Evolutionary conservation across 495 filamentous ascomycete species (phyloP).

Genomic region (Haplographium delicatum): DNA sequence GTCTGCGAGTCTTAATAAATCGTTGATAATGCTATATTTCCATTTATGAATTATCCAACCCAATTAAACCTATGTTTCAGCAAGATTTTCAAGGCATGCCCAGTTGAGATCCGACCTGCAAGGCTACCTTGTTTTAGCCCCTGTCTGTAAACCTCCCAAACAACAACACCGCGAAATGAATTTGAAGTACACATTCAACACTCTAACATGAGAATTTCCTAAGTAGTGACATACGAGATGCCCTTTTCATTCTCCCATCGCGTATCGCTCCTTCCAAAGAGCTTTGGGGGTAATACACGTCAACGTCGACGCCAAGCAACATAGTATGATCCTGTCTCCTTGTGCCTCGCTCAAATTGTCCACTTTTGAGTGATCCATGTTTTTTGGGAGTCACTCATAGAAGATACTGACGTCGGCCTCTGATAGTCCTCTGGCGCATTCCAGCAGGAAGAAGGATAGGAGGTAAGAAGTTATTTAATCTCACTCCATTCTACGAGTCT

Average conservation of each 20-base stretch:
- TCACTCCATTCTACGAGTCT: not conserved
- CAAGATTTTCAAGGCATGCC: too few species aligned
- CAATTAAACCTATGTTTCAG: too few species aligned
- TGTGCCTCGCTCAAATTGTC: not conserved
- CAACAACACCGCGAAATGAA: slow-evolving; percentile 12
- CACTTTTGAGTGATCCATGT: not conserved
- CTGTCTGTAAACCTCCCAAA: slow-evolving; percentile 3
- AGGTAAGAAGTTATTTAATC: slow-evolving; percentile 7
- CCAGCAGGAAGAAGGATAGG: slow-evolving; percentile 46
- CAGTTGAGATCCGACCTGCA: slow-evolving; percentile 5
- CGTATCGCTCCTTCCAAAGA: slow-evolving; percentile 17
- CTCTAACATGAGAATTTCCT: not conserved
- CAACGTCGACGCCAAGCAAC: slow-evolving; percentile 11
- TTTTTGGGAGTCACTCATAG: too few species aligned
- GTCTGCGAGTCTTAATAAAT: too few species aligned
- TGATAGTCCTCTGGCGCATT: slow-evolving; percentile 39
- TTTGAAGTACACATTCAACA: too few species aligned
- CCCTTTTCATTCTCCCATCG: slow-evolving; percentile 9
- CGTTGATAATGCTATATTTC: too few species aligned
- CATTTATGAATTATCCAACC: too few species aligned
- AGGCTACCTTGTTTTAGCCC: slow-evolving; percentile 2
- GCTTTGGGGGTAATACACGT: slow-evolving; percentile 3
- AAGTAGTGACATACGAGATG: slow-evolving; percentile 1
- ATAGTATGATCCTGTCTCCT: slow-evolving; percentile 2
- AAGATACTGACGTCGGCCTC: slow-evolving; percentile 1